Percentiles rank a stretch among this genome's conserved stretches.
Evolutionary conservation across 2,329 filamentous ascomycete genomes (phyloP).

Genomic region (Orbilia quercus): DNA sequence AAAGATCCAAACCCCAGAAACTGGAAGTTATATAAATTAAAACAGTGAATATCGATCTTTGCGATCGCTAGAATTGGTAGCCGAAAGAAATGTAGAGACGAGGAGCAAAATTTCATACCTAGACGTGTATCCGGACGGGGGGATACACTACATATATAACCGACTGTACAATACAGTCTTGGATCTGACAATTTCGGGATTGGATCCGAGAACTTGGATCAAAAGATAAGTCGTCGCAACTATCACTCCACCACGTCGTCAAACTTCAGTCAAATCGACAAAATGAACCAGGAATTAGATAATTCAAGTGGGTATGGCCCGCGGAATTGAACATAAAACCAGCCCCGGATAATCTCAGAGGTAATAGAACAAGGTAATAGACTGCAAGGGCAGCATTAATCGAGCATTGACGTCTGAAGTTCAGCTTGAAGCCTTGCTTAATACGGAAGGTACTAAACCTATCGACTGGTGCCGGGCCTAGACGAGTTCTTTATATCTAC

Average conservation of each 20-base stretch:
- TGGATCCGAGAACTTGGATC: conserved; percentile 11
- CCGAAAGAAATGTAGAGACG: not conserved
- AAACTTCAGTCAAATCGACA: not conserved
- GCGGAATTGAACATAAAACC: conserved; percentile 8
- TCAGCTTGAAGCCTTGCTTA: conserved; percentile 6
- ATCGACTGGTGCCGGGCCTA: not conserved
- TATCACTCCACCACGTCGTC: not conserved
- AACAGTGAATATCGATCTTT: not conserved
- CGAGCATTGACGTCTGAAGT: not conserved
- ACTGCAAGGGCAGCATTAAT: not conserved
- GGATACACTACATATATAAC: conserved; percentile 15
- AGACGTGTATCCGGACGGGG: not conserved
- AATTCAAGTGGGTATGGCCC: not conserved
- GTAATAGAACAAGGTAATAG: conserved; percentile 28
- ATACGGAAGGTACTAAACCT: conserved; percentile 20
- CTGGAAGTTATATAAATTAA: not conserved
- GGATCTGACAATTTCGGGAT: conserved; percentile 8
- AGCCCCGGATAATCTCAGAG: conserved; percentile 1
- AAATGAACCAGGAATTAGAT: conserved; percentile 5
- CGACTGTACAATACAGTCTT: not conserved
- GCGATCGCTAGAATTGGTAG: conserved; percentile 2
- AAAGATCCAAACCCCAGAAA: not conserved
- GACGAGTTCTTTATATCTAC: conserved; percentile 12
- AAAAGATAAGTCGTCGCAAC: not conserved
- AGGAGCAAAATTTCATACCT: not conserved